These are phyloP conservation scores for Wickerhamomyces pijperi DNA, from an alignment of 805 yeast species.

Conservation along the genomic window DNA sequence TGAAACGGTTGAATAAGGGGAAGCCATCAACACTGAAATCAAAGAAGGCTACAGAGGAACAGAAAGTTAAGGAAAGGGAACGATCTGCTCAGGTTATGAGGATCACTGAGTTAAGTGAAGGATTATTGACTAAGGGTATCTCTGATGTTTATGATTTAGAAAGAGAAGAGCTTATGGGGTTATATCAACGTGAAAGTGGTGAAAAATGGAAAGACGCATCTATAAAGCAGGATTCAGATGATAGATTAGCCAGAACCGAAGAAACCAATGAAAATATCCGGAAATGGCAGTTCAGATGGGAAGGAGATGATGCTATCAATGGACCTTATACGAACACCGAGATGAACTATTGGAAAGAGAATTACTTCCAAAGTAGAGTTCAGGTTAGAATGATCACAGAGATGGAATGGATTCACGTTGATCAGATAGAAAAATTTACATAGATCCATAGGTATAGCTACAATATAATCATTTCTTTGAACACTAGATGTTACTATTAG, in stretches of 20 bases:
- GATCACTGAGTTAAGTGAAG: slow-evolving; percentile 40
- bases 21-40: slow-evolving; percentile 8
- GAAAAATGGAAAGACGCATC: slow-evolving; percentile 17
- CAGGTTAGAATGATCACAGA: slow-evolving; percentile 16
- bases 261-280: no score
- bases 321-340: slow-evolving; percentile 41
- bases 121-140: slow-evolving; percentile 30
- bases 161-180: slow-evolving; percentile 43
- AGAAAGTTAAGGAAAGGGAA: slow-evolving; percentile 6
- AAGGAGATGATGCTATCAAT: slow-evolving; percentile 28
- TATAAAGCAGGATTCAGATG: no score
- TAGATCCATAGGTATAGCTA: no score
- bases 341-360: slow-evolving; percentile 37
- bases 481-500: no score
- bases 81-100: slow-evolving; percentile 21
- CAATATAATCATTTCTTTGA: no score
- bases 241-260: no score
- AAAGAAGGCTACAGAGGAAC: slow-evolving; percentile 10
- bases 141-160: slow-evolving; percentile 39
- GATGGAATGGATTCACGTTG: neutral
- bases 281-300: slow-evolving; percentile 42
- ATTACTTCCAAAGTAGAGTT: slow-evolving; percentile 36
- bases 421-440: neutral
- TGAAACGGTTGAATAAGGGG: slow-evolving; percentile 27
- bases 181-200: slow-evolving; percentile 33